Evolutionary conservation across 805 yeast genomes (phyloP), one percentile per base, ranked within the genome.

Genomic region (Wickerhamiella nectarea): DNA sequence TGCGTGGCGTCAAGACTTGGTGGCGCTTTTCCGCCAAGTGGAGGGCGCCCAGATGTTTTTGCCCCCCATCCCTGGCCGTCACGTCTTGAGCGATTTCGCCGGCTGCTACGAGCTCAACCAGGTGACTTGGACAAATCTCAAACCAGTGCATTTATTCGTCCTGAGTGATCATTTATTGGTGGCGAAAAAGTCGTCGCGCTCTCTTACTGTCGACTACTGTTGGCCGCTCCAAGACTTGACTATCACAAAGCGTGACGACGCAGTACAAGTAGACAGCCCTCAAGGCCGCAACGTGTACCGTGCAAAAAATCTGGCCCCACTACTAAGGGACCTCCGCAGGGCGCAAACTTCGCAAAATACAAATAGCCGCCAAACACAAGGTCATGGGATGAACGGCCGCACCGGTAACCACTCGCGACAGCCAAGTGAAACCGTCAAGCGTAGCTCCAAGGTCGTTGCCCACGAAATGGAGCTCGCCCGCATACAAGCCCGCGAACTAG

Each of bases 21-120:
- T 72, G 44, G 70, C 74, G 7, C 62, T 86, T 41, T 85, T 79
- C 59, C 76, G 76, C 52, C 84, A 80, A 49, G 94, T 87, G 12
- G 95, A 87, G 50, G 93, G 95, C n/a, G 86, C 94, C 1, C 87
- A 82, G 52, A 81, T 81, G 54, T 74, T 71, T 47, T 67, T 86
- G 31, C 80, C 85, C 17, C 75, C 82, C 1, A 59, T 73, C 6
- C 84, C 87, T 0, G 91, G 87, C 3, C 70, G 95, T 40, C 95
- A 85, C 59, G 73, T 86, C 2, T 63, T 84, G 15, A 72, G 76
- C 8, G 91, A 86, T 53, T 76, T 85, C 57, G 80, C 80, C 2
- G 71, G 86, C 39, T 87, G 95, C 95, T 75, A 72, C 46, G 95
- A 86, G 60, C 64, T 87, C 47, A 86, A 85, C 54, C 75, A 80